Base-by-base conservation (phyloP, 441 rosid species). In the Viola pubescens region DNA sequence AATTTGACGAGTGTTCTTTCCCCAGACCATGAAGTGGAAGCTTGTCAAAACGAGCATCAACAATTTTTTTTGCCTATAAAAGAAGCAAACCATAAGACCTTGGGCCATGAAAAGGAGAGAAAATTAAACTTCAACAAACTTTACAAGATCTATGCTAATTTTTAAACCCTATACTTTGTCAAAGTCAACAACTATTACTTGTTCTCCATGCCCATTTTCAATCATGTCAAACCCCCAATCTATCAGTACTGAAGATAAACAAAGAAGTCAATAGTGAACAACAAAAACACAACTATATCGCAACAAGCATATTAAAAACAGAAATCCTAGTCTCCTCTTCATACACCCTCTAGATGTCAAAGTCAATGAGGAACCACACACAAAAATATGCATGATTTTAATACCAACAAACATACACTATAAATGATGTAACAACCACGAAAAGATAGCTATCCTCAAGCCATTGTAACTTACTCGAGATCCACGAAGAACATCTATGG, bases 11-110 rank as follows among this genome's bases (percentile, higher is more conserved):
- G 56, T 73, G 58, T 46, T 70, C 70, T 73, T 73, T 75, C 64
- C 82, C 85, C 44, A 71, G 84, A 63, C 84, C 84, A 65, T 80
- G 81, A 64, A 80, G 75, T 10, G 78, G 80, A 59, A 80, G 80
- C 75, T 73, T 70, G 73, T 80, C 78, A 64, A 80, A 77, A 38
- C 71, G 73, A 61, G 69, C 63, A 50, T 75, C 79, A 65, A 73
- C 19, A 56, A 80, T 72, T 48, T 55, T 77, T 61, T 77, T 80
- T 34, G 78, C 68, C 84, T 80, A 43, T 14, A 59, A 62, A 63
- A 51, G 38, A 58, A 55, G 52, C 41, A 52, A 37, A 46, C 1
- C 1, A 4, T 6, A 46, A 46, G 3, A 43, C 34, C 10, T 43
- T 1, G 4, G 3, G 46, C 4, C 1, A 12, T 46, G 11, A 8